Conservation (phyloP, 306 rosid genomes). For the Myrica gale region DNA sequence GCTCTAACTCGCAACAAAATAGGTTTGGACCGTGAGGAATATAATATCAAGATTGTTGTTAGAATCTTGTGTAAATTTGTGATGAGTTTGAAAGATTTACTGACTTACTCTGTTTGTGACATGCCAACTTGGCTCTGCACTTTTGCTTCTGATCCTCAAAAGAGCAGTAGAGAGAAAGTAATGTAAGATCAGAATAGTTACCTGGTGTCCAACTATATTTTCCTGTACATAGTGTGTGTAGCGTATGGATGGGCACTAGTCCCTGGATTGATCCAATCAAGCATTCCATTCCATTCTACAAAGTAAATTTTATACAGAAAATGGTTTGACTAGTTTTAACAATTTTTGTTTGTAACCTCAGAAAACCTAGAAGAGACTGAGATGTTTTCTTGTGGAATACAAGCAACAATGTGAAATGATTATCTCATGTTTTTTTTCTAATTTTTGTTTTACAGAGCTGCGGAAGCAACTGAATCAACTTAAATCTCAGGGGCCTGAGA, state of each 20-base stretch:
- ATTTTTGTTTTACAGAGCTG: constrained; percentile 52
- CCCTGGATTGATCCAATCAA: neutral
- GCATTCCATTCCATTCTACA: neutral
- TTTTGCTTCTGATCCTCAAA: neutral
- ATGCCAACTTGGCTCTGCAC: constrained; percentile 1
- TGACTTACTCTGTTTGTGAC: neutral
- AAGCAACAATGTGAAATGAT: constrained; percentile 16
- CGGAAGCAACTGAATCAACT: constrained; percentile 84
- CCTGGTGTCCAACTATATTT: neutral
- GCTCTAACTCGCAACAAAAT: constrained; percentile 1
- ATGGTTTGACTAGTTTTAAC: neutral
- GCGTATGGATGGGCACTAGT: neutral
- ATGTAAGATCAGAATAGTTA: neutral
- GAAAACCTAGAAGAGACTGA: neutral
- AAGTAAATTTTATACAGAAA: neutral
- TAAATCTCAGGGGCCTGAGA: constrained; percentile 54
- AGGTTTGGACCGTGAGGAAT: neutral
- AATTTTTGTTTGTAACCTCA: neutral
- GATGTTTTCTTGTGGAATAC: constrained; percentile 11
- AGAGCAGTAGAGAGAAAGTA: neutral
- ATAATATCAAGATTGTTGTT: neutral
- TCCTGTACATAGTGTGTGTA: neutral
- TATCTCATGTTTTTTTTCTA: constrained; percentile 23
- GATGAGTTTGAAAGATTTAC: neutral
- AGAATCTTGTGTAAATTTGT: neutral